A percentile compares a stretch with the other conserved stretches of the same genome.
Evolutionary conservation across 2,329 filamentous ascomycete genomes (phyloP).

Genomic region (Bretziella fagacearum): DNA sequence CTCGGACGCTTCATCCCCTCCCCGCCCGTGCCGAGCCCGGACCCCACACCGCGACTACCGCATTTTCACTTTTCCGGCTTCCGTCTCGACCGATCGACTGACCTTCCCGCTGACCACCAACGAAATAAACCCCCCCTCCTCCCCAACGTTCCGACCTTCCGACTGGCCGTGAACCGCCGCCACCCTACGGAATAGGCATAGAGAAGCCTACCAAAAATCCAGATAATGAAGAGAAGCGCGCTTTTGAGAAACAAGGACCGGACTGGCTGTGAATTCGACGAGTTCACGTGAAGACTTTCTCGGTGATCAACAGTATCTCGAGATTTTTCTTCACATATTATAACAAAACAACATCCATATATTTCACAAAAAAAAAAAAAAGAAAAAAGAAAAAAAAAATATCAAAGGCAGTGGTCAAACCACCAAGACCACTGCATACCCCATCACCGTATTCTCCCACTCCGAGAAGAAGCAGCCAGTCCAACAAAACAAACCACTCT

Average conservation of each 20-base stretch:
- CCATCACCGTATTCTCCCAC: too few relatives aligned
- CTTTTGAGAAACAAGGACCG: slow-evolving; percentile 15
- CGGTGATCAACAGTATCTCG: too few relatives aligned
- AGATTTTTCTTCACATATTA: too few relatives aligned
- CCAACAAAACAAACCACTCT: not conserved
- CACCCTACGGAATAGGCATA: not conserved
- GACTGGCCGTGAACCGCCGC: not conserved
- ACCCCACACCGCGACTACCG: not conserved
- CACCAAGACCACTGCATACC: too few relatives aligned
- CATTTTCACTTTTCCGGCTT: not conserved
- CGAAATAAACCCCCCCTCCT: not conserved
- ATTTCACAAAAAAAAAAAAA: not conserved
- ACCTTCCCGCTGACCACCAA: not conserved
- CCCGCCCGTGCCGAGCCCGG: not conserved
- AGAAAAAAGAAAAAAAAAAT: slow-evolving; percentile 1
- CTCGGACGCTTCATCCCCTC: not conserved
- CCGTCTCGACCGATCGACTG: not conserved
- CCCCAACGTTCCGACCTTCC: not conserved
- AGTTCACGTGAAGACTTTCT: slow-evolving; percentile 14
- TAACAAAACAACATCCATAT: not conserved
- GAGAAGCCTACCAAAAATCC: slow-evolving; percentile 1
- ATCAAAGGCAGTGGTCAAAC: too few relatives aligned
- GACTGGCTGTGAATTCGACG: slow-evolving; percentile 16
- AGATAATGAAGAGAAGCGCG: slow-evolving; percentile 16
- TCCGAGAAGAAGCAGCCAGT: not conserved